These are phyloP conservation scores for Prunus yedoensis DNA, from an alignment of 331 rosid genomes.

Conservation along the genomic window DNA sequence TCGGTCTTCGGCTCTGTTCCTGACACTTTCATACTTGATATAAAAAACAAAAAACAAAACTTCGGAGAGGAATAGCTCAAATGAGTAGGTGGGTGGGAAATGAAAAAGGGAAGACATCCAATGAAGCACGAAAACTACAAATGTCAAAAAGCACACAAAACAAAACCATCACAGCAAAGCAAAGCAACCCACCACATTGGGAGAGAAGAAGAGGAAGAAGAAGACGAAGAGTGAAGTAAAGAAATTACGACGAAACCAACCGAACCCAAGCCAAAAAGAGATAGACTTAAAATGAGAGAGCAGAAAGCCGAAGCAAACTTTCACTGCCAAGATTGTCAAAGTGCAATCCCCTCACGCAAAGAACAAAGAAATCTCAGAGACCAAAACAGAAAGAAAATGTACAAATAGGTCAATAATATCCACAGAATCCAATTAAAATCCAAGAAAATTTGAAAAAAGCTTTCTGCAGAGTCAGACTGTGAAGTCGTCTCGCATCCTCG, in stretches of 20 bases:
- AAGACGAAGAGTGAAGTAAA: conserved; percentile 41
- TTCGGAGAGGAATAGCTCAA: neutral
- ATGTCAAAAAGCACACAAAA: conserved; percentile 34
- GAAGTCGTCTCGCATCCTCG: neutral
- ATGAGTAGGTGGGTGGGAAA: neutral
- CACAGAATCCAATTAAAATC: conserved; percentile 19
- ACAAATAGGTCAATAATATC: no score
- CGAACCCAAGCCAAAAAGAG: neutral
- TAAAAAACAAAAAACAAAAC: neutral
- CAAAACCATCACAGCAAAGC: no score
- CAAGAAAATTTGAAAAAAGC: neutral
- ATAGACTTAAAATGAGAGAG: neutral
- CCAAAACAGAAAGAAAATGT: conserved; percentile 7
- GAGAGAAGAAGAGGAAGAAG: conserved; percentile 22
- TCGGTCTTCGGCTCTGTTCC: no score
- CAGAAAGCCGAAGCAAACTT: neutral
- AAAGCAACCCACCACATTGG: conserved; percentile 34
- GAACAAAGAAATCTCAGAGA: conserved; percentile 17
- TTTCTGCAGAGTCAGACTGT: neutral
- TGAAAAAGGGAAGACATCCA: neutral
- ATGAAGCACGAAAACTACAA: conserved; percentile 27
- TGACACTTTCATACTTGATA: no score
- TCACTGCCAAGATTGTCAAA: conserved; percentile 48
- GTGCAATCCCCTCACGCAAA: conserved; percentile 64
- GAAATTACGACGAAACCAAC: conserved; percentile 39